These are phyloP conservation scores for Lyophyllum shimeji DNA, from an alignment of 768 basidiomycete genomes.

Conservation along the genomic window DNA sequence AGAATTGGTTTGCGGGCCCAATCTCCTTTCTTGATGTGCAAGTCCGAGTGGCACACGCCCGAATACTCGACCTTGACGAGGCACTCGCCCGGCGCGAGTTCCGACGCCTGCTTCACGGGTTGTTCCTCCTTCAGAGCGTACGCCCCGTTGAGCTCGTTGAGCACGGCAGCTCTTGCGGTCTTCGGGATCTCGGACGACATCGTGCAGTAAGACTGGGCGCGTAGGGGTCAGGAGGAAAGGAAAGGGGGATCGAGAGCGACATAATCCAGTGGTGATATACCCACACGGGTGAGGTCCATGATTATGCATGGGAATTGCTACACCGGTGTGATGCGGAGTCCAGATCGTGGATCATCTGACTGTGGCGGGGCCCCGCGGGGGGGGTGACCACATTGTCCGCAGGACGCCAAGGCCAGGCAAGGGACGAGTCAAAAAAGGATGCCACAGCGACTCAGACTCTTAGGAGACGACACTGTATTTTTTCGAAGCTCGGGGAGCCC, in stretches of 20 bases:
- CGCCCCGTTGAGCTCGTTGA: constrained; percentile 26
- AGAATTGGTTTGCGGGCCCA: constrained; percentile 56
- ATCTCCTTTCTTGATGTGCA: constrained; percentile 57
- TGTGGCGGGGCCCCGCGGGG: too few relatives aligned
- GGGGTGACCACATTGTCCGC: too few relatives aligned
- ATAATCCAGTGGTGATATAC: not conserved
- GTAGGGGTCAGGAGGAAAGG: too few relatives aligned
- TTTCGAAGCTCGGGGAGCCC: too few relatives aligned
- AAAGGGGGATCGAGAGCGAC: not conserved
- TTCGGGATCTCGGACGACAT: constrained; percentile 26
- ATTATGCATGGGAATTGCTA: not conserved
- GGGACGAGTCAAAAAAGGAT: too few relatives aligned
- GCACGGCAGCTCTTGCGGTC: constrained; percentile 38
- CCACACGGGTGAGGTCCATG: not conserved
- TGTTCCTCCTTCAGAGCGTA: constrained; percentile 38
- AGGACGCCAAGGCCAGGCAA: too few relatives aligned
- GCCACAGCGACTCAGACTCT: too few relatives aligned
- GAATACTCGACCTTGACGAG: constrained; percentile 71
- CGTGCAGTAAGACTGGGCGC: too few relatives aligned
- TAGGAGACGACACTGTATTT: too few relatives aligned
- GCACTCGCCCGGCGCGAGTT: constrained; percentile 62
- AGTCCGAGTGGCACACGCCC: constrained; percentile 69
- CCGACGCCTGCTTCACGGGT: constrained; percentile 55
- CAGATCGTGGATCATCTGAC: not conserved
- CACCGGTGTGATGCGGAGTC: not conserved